Evolutionary conservation across 352 stramenopile species (phyloP).

Genomic region (Phytophthora idaei): DNA sequence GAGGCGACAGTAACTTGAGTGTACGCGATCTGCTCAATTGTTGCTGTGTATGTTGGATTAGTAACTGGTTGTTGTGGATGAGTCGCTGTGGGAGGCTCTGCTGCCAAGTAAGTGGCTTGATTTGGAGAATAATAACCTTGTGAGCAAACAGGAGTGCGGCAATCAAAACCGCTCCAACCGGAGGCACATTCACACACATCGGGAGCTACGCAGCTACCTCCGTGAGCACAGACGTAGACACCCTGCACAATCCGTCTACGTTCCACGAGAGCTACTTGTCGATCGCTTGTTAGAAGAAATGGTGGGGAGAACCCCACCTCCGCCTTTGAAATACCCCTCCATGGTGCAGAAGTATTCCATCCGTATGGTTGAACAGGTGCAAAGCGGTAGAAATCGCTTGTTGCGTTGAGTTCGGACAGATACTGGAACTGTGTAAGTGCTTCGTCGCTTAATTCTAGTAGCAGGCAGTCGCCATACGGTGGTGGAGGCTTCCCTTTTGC

Average conservation of each 20-base stretch:
- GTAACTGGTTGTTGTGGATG: constrained; percentile 58
- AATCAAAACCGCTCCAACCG: constrained; percentile 97
- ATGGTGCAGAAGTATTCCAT: constrained; percentile 76
- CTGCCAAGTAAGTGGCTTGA: constrained; percentile 81
- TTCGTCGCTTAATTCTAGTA: constrained; percentile 87
- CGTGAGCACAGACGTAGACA: constrained; percentile 95
- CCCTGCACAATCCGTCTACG: constrained; percentile 89
- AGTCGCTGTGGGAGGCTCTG: constrained; percentile 53
- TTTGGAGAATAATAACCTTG: constrained; percentile 93
- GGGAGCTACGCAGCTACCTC: constrained; percentile 89
- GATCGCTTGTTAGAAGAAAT: constrained; percentile 65
- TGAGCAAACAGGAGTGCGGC: constrained; percentile 92
- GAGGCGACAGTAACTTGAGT: constrained; percentile 43
- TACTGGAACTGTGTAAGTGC: constrained; percentile 91
- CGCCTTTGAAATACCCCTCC: constrained; percentile 61
- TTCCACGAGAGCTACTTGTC: constrained; percentile 92
- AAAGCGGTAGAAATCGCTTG: constrained; percentile 85
- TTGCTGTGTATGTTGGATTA: constrained; percentile 64
- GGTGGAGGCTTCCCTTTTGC: constrained; percentile 16
- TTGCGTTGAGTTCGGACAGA: constrained; percentile 74
- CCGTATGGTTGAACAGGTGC: constrained; percentile 81
- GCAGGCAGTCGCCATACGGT: constrained; percentile 39
- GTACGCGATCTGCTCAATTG: constrained; percentile 66
- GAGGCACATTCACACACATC: constrained; percentile 91
- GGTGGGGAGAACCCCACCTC: constrained; percentile 64